Conservation (phyloP, 495 filamentous ascomycete genomes). For the Achaetomiella virescens region DNA sequence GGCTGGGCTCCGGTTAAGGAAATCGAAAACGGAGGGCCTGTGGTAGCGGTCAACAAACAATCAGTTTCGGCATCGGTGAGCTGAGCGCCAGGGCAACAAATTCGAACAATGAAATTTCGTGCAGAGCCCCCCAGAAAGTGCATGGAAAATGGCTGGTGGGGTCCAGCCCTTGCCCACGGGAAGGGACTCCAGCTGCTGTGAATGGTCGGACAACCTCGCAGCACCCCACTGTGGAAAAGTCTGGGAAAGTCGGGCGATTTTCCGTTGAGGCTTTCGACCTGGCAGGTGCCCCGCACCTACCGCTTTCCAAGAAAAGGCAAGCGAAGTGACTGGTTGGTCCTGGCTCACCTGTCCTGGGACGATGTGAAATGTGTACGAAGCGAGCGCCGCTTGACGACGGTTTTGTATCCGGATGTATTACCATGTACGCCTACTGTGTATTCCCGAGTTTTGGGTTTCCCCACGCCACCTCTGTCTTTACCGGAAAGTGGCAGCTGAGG, state of each 20-base stretch:
- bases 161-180: not conserved
- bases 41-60: too few relatives aligned
- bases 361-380: too few relatives aligned
- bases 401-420: not conserved
- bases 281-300: constrained; percentile 22
- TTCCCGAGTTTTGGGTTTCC: too few relatives aligned
- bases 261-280: constrained; percentile 20
- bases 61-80: too few relatives aligned
- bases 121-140: not conserved
- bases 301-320: constrained; percentile 20
- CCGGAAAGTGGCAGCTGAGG: too few relatives aligned
- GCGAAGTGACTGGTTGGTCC: constrained; percentile 19
- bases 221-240: constrained; percentile 9
- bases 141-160: not conserved
- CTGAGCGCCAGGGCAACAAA: too few relatives aligned
- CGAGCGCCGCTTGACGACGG: not conserved
- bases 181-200: not conserved
- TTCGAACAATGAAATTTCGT: not conserved
- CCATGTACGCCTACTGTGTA: too few relatives aligned
- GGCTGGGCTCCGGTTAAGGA: too few relatives aligned
- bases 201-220: constrained; percentile 1
- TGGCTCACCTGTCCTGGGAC: too few relatives aligned
- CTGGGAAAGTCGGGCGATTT: constrained; percentile 25
- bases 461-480: too few relatives aligned
- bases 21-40: too few relatives aligned